Evolutionary conservation across 2,329 filamentous ascomycete species (phyloP).

Genomic region (Sclerotinia borealis): DNA sequence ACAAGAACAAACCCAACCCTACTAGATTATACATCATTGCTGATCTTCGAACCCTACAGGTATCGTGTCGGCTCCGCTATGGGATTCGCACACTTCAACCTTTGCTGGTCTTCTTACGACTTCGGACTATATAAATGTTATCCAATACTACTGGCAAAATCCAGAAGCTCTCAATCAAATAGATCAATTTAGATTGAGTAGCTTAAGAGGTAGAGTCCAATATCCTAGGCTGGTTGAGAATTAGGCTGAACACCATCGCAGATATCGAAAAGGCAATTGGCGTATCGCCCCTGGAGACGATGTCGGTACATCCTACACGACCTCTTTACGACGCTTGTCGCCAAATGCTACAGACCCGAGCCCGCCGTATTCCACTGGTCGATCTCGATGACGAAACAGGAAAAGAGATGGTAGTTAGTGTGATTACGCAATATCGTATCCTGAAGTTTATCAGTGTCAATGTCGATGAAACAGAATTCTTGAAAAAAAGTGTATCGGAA

Average conservation of each 20-base stretch:
- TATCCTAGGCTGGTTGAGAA: not conserved
- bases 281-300: conserved; percentile 83
- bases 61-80: conserved; percentile 94
- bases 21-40: not conserved
- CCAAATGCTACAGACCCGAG: conserved; percentile 88
- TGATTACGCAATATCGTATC: conserved; percentile 96
- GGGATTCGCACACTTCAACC: conserved; percentile 88
- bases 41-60: conserved; percentile 45
- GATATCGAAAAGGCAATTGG: conserved; percentile 94
- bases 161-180: conserved; percentile 84
- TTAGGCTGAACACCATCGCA: conserved; percentile 35
- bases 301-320: conserved; percentile 86
- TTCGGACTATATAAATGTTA: conserved; percentile 97
- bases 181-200: conserved; percentile 89
- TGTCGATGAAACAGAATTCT: conserved; percentile 70
- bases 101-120: conserved; percentile 94
- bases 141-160: conserved; percentile 98
- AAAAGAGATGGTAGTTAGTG: conserved; percentile 87
- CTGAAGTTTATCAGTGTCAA: conserved; percentile 99
- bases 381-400: conserved; percentile 92
- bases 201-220: conserved; percentile 65
- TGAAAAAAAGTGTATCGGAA: conserved; percentile 82
- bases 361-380: conserved; percentile 86
- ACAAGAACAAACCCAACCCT: not conserved
- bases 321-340: conserved; percentile 94